Base-by-base conservation (phyloP, 2,329 filamentous ascomycete genomes). In the Colletotrichum melonis region DNA sequence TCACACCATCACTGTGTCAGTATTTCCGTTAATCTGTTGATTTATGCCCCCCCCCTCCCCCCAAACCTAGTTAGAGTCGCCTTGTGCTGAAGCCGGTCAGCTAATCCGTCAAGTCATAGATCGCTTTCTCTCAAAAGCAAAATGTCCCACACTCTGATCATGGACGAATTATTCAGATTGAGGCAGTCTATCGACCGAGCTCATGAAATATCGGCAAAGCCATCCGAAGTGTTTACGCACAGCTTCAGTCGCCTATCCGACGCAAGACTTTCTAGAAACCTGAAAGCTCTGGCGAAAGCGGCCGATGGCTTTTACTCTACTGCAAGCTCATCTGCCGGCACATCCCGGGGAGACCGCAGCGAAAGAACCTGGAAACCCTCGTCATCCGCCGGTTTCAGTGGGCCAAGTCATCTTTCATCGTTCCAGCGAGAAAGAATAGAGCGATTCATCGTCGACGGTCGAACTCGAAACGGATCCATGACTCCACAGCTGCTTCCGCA, bases 271-370 rank as follows among this genome's bases (percentile, higher is more conserved):
- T 65, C 65, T 12, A 74, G 64, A 3, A 78, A 78, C 22, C 69
- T 79, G 63, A 71, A 75, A 38, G 73, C 76, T 32, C 67, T 79
- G 12, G 75, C 77, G 24, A 63, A 75, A 26, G 78, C 77, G 46
- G 78, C 78, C 3, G 71, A 72, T 22, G 70, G 76, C 11, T 79
- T 79, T 64, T 76, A 79, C 62, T 75, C 76, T 3, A 69, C 75
- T 1, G 78, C 78, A 2, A 78, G 75, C 55, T 76, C 77, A 1
- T 75, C 78, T 1, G 73, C 76, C 4, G 75, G 74, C 62, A 75
- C 77, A 1, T 74, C 69, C 7, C 66, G 67, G 2, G 68, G 67
- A 9, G 42, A 46, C 16, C 69, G 65, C 19, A 75, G 68, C 42
- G 60, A 64, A 5, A 69, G 56, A 8, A 54, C 58, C 4, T 68